phyloP scores from a whole-genome alignment of 345 rosid genomes.

The Populus simonii region DNA sequence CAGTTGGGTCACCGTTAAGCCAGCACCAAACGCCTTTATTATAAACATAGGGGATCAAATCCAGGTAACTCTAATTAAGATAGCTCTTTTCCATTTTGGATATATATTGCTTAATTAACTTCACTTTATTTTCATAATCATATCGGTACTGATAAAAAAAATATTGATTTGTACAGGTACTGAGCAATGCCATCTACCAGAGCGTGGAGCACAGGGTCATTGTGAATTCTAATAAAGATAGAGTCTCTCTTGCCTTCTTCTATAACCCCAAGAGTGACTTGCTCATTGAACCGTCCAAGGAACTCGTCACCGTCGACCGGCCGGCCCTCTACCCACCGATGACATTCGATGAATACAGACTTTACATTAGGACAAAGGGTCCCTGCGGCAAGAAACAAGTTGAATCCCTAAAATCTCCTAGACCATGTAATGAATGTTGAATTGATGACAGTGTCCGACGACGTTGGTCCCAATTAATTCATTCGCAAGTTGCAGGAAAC shows the following conservation, averaged over 20 bases:
- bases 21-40: conserved; percentile 23
- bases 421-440: background rate
- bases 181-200: conserved; percentile 25
- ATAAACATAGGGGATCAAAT: conserved; percentile 34
- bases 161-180: conserved; percentile 1
- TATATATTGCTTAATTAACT: no score
- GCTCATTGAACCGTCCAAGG: conserved; percentile 14
- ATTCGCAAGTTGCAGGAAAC: background rate
- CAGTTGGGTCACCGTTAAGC: conserved; percentile 28
- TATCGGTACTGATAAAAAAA: background rate
- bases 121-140: no score
- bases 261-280: conserved; percentile 29
- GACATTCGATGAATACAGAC: conserved; percentile 26
- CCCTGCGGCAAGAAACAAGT: conserved; percentile 21
- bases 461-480: background rate
- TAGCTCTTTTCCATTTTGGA: background rate
- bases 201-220: conserved; percentile 33
- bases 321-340: conserved; percentile 25
- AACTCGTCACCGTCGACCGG: conserved; percentile 21
- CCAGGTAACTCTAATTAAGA: conserved; percentile 6
- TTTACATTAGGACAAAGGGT: conserved; percentile 26
- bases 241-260: conserved; percentile 32
- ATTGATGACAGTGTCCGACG: background rate
- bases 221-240: conserved; percentile 24
- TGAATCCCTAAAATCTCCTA: conserved; percentile 12